Conservation (phyloP, 2,329 filamentous ascomycete species). For the Erysiphe pulchra region DNA sequence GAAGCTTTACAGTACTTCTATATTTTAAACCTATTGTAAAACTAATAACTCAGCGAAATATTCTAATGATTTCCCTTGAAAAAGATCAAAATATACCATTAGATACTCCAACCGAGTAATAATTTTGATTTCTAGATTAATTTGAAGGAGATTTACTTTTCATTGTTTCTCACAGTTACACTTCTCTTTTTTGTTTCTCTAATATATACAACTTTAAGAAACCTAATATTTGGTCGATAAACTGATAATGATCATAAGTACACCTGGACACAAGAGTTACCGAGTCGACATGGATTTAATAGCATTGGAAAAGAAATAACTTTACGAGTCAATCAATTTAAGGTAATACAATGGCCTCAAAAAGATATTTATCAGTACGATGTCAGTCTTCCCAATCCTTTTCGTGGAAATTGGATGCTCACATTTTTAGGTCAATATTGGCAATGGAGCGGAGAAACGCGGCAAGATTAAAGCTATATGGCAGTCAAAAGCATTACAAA, state of each 20-base stretch:
- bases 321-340: constrained; percentile 47
- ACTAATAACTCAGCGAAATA: too few species aligned
- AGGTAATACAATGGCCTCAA: constrained; percentile 32
- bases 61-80: too few species aligned
- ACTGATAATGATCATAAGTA: constrained; percentile 13
- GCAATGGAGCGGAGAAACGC: constrained; percentile 32
- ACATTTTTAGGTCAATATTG: constrained; percentile 31
- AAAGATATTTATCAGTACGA: constrained; percentile 61
- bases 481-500: constrained; percentile 34
- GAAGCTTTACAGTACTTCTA: too few species aligned
- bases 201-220: too few species aligned
- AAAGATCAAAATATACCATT: too few species aligned
- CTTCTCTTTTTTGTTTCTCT: too few species aligned
- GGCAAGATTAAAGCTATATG: constrained; percentile 53
- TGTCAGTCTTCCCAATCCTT: constrained; percentile 24
- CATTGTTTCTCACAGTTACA: too few species aligned
- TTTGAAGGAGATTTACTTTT: too few species aligned
- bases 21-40: too few species aligned
- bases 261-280: constrained; percentile 7
- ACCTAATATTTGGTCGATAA: constrained; percentile 4
- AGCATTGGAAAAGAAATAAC: constrained; percentile 26
- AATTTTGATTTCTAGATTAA: too few species aligned
- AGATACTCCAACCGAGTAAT: too few species aligned
- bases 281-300: constrained; percentile 29
- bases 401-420: background rate